Evolutionary conservation across 169 alveolate species (phyloP).

Genomic region (Theileria parva): DNA sequence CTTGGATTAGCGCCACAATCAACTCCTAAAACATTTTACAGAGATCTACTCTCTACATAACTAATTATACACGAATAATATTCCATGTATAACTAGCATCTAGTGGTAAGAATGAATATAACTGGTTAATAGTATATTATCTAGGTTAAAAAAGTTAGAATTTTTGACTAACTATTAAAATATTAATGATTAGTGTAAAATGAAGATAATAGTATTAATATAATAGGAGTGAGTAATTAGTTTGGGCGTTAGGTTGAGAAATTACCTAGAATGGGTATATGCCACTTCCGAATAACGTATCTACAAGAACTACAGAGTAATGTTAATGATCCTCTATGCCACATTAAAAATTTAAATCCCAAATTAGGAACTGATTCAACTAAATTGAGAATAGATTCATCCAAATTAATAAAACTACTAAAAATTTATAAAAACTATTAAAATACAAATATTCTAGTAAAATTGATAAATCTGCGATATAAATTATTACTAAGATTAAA

Average conservation of each 20-base stretch:
- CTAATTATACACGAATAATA: neutral
- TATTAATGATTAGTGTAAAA: neutral
- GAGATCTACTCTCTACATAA: too few relatives aligned
- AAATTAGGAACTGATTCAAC: neutral
- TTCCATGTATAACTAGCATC: too few relatives aligned
- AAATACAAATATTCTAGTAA: neutral
- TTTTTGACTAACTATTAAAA: neutral
- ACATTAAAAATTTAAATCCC: conserved; percentile 50
- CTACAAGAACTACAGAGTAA: conserved; percentile 84
- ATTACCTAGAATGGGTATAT: conserved; percentile 82
- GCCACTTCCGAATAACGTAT: conserved; percentile 83
- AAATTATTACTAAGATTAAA: conserved; percentile 7
- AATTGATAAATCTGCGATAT: neutral
- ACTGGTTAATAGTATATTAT: neutral
- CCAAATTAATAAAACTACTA: too few relatives aligned
- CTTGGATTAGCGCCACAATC: conserved; percentile 87
- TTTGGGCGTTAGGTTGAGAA: neutral
- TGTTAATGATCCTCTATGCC: conserved; percentile 81
- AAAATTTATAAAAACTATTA: neutral
- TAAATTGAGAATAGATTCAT: too few relatives aligned
- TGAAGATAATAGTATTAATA: neutral
- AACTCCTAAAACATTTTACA: conserved; percentile 68
- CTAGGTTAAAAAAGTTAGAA: neutral
- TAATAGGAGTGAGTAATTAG: too few relatives aligned
- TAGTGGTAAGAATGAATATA: neutral